Percentiles rank a stretch among this genome's conserved stretches.
These are phyloP conservation scores for Chytriomyces sp. DNA, from an alignment of 192 early-diverging fungal species.

Conservation along the genomic window DNA sequence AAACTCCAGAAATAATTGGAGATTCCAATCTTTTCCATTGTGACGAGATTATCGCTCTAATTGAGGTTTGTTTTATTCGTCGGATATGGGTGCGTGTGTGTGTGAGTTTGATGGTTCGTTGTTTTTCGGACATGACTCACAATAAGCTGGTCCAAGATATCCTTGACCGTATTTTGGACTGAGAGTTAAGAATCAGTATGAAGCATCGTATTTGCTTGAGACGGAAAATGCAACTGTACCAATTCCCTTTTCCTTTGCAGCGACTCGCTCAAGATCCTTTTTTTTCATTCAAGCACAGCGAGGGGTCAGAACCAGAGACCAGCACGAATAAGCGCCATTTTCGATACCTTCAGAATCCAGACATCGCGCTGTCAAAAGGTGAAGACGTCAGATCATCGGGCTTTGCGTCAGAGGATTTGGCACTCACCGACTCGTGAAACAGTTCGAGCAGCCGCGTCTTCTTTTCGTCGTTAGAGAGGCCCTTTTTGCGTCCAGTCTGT, in stretches of 20 bases:
- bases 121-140: conserved; percentile 16
- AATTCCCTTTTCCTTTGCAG: conserved; percentile 81
- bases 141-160: conserved; percentile 80
- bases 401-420: not conserved
- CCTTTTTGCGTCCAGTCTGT: conserved; percentile 26
- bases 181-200: not conserved
- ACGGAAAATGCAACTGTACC: conserved; percentile 46
- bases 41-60: conserved; percentile 76
- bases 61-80: not conserved
- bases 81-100: too few species aligned
- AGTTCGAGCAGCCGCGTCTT: conserved; percentile 30
- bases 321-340: not conserved
- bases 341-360: conserved; percentile 18
- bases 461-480: conserved; percentile 32
- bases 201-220: not conserved
- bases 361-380: conserved; percentile 8
- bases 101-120: too few species aligned
- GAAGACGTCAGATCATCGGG: not conserved
- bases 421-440: conserved; percentile 28
- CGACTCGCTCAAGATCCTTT: conserved; percentile 80
- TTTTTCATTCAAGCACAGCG: not conserved
- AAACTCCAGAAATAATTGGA: conserved; percentile 95
- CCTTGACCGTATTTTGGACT: conserved; percentile 82
- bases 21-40: conserved; percentile 83
- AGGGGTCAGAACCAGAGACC: not conserved